Evolutionary conservation across 192 early-diverging fungal genomes (phyloP).

Genomic region (Mortierella antarctica): DNA sequence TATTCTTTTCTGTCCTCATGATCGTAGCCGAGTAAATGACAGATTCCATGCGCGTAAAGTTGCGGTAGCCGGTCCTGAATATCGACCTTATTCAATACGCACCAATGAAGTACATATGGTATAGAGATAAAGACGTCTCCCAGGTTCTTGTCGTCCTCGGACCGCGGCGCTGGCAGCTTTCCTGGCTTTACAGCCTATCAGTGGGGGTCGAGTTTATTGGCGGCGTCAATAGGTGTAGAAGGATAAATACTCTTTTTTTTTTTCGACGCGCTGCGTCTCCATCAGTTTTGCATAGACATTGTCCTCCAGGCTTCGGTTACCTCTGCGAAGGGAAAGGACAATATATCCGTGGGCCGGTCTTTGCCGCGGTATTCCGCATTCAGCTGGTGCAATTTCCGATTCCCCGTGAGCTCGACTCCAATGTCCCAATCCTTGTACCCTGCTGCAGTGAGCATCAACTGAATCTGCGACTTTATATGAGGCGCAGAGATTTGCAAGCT

Average conservation of each 20-base stretch:
- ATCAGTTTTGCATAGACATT: not conserved
- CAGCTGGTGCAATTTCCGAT: constrained; percentile 59
- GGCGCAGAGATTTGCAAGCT: constrained; percentile 12
- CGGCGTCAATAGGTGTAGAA: too few relatives aligned
- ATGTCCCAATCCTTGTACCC: constrained; percentile 70
- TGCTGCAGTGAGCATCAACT: constrained; percentile 58
- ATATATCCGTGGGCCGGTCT: constrained; percentile 68
- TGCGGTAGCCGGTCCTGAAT: constrained; percentile 62
- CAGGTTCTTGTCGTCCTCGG: constrained; percentile 63
- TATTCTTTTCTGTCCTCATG: constrained; percentile 65
- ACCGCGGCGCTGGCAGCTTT: constrained; percentile 47
- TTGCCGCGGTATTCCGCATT: constrained; percentile 65
- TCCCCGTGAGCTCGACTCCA: constrained; percentile 65
- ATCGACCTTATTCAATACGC: constrained; percentile 55
- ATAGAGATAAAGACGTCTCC: constrained; percentile 74
- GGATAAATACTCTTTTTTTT: not conserved
- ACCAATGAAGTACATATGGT: constrained; percentile 64
- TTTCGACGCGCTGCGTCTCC: not conserved
- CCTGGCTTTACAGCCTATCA: constrained; percentile 48
- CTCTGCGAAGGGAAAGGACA: constrained; percentile 73
- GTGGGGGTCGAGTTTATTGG: not conserved
- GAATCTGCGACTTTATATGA: constrained; percentile 33
- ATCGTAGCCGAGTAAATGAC: constrained; percentile 76
- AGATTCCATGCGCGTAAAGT: constrained; percentile 72
- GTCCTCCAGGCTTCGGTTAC: constrained; percentile 8